Percentiles rank a stretch among this genome's conserved stretches.
phyloP scores from a whole-genome alignment of 257 asterid genomes.

The Plectranthus barbatus region DNA sequence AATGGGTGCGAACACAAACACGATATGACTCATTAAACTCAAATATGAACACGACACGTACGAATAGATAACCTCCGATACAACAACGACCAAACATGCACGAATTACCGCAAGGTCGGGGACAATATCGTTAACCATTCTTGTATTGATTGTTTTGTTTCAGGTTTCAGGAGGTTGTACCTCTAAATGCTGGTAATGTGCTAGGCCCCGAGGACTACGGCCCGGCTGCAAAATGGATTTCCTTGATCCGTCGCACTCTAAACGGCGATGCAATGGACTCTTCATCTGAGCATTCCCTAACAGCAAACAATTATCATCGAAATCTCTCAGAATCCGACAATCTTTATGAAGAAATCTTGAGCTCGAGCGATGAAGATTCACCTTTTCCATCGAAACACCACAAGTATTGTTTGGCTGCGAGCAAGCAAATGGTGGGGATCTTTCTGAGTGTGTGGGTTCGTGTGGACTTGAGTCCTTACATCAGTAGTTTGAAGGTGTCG shows the following conservation, averaged over 20 bases:
- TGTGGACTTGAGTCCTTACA: slow-evolving; percentile 33
- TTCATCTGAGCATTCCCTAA: no score
- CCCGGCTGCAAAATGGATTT: slow-evolving; percentile 67
- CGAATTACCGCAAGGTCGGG: no score
- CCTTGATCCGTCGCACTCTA: slow-evolving; percentile 46
- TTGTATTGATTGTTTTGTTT: not conserved
- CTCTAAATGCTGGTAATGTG: slow-evolving; percentile 74
- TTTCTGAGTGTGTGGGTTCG: slow-evolving; percentile 64
- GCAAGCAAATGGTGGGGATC: slow-evolving; percentile 84
- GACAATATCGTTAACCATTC: no score
- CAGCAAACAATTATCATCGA: no score
- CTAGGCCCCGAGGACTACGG: slow-evolving; percentile 56
- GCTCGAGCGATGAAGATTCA: slow-evolving; percentile 12
- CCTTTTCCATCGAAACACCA: not conserved
- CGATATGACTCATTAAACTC: no score
- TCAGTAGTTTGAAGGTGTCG: slow-evolving; percentile 48
- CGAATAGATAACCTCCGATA: no score
- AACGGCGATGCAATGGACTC: slow-evolving; percentile 17
- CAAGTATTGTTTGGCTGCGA: slow-evolving; percentile 45
- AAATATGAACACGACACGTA: no score
- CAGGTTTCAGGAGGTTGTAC: slow-evolving; percentile 87
- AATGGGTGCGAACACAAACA: no score
- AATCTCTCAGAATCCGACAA: no score
- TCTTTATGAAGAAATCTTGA: slow-evolving; percentile 3
- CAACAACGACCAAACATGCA: no score